Evolutionary conservation across 805 yeast genomes (phyloP).

Genomic region (Kurtzmaniella fragi): DNA sequence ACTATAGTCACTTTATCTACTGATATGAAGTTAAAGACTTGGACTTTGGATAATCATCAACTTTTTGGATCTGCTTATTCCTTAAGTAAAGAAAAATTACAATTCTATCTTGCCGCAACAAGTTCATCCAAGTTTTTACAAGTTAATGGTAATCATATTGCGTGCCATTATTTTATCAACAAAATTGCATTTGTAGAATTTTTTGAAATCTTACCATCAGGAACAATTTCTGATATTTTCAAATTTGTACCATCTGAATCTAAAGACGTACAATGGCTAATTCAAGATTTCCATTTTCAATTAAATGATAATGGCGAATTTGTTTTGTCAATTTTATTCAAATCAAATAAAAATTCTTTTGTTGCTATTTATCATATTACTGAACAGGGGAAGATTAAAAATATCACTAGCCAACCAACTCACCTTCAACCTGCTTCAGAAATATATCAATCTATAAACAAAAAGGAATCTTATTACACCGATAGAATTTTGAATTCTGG

Average conservation of each 20-base stretch:
- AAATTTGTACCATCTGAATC: no score
- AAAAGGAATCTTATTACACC: constrained; percentile 26
- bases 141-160: background rate
- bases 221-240: no score
- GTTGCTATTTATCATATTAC: constrained; percentile 23
- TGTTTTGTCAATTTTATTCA: constrained; percentile 47
- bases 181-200: no score
- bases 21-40: constrained; percentile 49
- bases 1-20: constrained; percentile 49
- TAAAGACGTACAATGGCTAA: constrained; percentile 30
- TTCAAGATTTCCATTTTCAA: constrained; percentile 31
- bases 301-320: constrained; percentile 3
- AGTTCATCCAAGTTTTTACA: constrained; percentile 25
- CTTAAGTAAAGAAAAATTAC: constrained; percentile 2
- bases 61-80: constrained; percentile 5
- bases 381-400: constrained; percentile 9
- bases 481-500: constrained; percentile 46
- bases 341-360: constrained; percentile 53
- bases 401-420: constrained; percentile 11
- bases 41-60: constrained; percentile 46
- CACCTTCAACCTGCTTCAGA: constrained; percentile 10
- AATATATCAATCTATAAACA: constrained; percentile 13
- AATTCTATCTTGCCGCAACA: constrained; percentile 21
- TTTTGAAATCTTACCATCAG: no score
- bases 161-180: no score